Evolutionary conservation across 352 stramenopile species (phyloP).

Genomic region (Phytopythium montanum): DNA sequence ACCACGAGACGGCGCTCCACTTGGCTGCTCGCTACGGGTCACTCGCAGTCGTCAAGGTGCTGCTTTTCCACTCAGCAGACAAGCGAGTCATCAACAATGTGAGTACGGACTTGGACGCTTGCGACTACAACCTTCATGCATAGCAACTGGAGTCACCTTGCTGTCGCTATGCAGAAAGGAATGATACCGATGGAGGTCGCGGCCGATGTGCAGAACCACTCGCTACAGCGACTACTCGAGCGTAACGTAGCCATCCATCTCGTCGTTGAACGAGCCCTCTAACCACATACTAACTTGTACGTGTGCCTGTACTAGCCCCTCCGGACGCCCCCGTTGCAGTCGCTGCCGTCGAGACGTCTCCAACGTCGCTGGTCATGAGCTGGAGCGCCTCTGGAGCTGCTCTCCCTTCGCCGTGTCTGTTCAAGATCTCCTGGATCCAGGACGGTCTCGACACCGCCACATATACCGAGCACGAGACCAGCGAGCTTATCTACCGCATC

Average conservation of each 20-base stretch:
- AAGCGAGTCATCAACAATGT: slow-evolving; percentile 32
- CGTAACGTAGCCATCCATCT: slow-evolving; percentile 17
- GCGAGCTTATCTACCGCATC: slow-evolving; percentile 19
- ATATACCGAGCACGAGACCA: slow-evolving; percentile 19
- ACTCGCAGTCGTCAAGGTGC: slow-evolving; percentile 25
- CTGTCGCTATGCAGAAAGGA: slow-evolving; percentile 15
- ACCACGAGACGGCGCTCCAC: slow-evolving; percentile 35
- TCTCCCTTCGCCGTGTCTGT: slow-evolving; percentile 23
- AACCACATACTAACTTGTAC: background rate
- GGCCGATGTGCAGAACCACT: slow-evolving; percentile 27
- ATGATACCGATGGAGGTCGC: slow-evolving; percentile 44
- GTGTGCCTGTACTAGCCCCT: slow-evolving; percentile 16
- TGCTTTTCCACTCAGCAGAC: slow-evolving; percentile 30
- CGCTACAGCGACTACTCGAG: slow-evolving; percentile 39
- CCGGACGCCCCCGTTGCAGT: slow-evolving; percentile 25
- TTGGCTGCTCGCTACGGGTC: slow-evolving; percentile 43
- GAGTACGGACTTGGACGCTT: background rate
- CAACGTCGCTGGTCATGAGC: slow-evolving; percentile 26
- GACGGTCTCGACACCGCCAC: slow-evolving; percentile 14
- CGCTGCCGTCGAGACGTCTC: slow-evolving; percentile 10
- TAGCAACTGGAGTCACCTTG: background rate
- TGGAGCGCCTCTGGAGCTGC: slow-evolving; percentile 20
- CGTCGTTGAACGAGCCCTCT: background rate
- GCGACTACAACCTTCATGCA: too few species aligned
- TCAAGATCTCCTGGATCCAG: slow-evolving; percentile 35